phyloP scores from a whole-genome alignment of 1,139 yeast species.

The Blastobotrys arbuscula region DNA sequence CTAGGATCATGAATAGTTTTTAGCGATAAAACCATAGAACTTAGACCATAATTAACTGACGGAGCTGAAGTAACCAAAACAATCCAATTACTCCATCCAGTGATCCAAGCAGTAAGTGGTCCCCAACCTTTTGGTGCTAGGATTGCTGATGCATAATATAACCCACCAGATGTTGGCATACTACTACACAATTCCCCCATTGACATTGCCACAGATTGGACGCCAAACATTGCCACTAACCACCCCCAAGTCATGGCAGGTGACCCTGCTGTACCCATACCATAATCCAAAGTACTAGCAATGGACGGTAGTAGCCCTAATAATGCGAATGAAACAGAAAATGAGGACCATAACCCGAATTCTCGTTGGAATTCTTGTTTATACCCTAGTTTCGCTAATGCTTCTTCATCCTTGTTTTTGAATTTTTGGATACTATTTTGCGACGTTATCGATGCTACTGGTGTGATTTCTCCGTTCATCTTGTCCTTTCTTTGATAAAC shows the following conservation, averaged over 20 bases:
- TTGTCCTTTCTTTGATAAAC: too few species aligned
- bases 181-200: constrained; percentile 3
- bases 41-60: constrained; percentile 57
- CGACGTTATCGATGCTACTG: constrained; percentile 2
- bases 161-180: constrained; percentile 6
- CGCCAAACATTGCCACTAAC: constrained; percentile 49
- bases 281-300: constrained; percentile 37
- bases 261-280: constrained; percentile 49
- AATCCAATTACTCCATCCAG: constrained; percentile 42
- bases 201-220: constrained; percentile 35
- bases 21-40: constrained; percentile 55
- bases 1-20: constrained; percentile 35
- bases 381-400: constrained; percentile 52
- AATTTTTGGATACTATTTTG: too few species aligned
- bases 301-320: constrained; percentile 65
- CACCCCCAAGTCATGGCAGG: constrained; percentile 62
- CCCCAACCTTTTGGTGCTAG: constrained; percentile 4
- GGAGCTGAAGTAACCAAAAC: constrained; percentile 58
- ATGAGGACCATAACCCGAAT: constrained; percentile 54
- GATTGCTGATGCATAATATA: constrained; percentile 1
- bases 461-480: constrained; percentile 7
- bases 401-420: constrained; percentile 1
- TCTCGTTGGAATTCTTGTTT: constrained; percentile 64
- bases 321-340: constrained; percentile 64
- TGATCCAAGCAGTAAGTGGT: constrained; percentile 2